A percentile compares a stretch with the other conserved stretches of the same genome.
Evolutionary conservation across 768 basidiomycete species (phyloP).

Genomic region (Boletus bicolor): DNA sequence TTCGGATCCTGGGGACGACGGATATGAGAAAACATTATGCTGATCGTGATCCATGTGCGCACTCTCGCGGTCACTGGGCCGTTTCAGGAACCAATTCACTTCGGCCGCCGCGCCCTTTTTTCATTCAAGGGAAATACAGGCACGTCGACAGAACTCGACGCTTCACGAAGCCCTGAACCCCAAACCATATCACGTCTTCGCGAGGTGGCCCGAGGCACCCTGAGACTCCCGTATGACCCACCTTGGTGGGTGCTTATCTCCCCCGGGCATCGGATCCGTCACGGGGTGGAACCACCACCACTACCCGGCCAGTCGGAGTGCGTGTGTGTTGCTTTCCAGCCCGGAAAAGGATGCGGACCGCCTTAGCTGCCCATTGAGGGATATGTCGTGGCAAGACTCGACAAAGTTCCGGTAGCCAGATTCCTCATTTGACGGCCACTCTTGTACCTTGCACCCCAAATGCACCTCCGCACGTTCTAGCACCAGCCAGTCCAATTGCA

Average conservation of each 20-base stretch:
- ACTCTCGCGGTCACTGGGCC: constrained; percentile 18
- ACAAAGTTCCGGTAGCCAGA: neutral
- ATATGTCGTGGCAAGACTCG: neutral
- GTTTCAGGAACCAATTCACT: constrained; percentile 24
- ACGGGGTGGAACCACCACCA: neutral
- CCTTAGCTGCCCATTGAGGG: neutral
- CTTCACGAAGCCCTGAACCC: constrained; percentile 17
- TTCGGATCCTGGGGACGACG: constrained; percentile 6
- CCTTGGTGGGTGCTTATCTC: constrained; percentile 1
- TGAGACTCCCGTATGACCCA: neutral
- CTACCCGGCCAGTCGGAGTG: neutral
- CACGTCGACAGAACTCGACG: constrained; percentile 12
- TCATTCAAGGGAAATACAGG: constrained; percentile 20
- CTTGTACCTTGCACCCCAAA: constrained; percentile 1
- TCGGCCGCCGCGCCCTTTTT: constrained; percentile 24
- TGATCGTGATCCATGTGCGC: constrained; percentile 19
- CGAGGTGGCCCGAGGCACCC: neutral
- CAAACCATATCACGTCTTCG: constrained; percentile 10
- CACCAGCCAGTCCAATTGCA: constrained; percentile 1
- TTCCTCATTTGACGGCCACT: neutral
- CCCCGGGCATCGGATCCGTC: constrained; percentile 12
- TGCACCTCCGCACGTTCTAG: neutral
- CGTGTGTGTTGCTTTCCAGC: neutral
- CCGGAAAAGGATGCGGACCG: constrained; percentile 1
- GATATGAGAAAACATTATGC: constrained; percentile 24